phyloP scores from a whole-genome alignment of 305 asterid genomes.

The Fraxinus paxiana region DNA sequence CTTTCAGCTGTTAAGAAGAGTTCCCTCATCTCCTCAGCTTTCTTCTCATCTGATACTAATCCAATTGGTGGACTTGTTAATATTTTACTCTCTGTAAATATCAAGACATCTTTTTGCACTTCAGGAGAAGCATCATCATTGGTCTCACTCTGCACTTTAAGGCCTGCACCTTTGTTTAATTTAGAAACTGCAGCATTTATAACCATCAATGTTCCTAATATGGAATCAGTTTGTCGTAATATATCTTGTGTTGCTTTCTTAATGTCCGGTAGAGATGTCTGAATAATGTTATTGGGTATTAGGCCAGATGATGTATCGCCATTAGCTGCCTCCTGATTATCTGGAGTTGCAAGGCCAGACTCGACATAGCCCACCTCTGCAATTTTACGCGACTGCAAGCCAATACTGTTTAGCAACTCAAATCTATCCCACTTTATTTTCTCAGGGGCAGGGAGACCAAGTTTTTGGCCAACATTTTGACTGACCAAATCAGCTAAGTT shows the following conservation, averaged over 20 bases:
- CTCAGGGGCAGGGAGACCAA: conserved; percentile 67
- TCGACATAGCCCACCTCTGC: conserved; percentile 80
- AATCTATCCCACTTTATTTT: conserved; percentile 80
- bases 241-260: conserved; percentile 79
- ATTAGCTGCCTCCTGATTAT: conserved; percentile 32
- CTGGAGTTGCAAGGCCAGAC: conserved; percentile 86
- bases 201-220: conserved; percentile 83
- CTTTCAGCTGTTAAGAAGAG: conserved; percentile 96
- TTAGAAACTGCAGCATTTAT: conserved; percentile 80
- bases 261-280: conserved; percentile 60
- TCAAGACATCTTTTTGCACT: conserved; percentile 29
- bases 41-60: conserved; percentile 60
- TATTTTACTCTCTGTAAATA: conserved; percentile 22
- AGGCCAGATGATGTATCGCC: conserved; percentile 33
- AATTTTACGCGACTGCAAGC: conserved; percentile 56
- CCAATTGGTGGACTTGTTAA: conserved; percentile 32
- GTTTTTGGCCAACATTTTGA: conserved; percentile 56
- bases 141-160: conserved; percentile 26
- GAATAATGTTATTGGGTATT: conserved; percentile 27
- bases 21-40: conserved; percentile 90
- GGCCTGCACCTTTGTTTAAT: conserved; percentile 43
- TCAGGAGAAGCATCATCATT: conserved; percentile 36
- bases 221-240: conserved; percentile 77
- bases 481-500: conserved; percentile 57
- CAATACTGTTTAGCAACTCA: conserved; percentile 63